These are phyloP conservation scores for Termitomyces sp. DNA, from an alignment of 768 basidiomycete genomes.

Conservation along the genomic window DNA sequence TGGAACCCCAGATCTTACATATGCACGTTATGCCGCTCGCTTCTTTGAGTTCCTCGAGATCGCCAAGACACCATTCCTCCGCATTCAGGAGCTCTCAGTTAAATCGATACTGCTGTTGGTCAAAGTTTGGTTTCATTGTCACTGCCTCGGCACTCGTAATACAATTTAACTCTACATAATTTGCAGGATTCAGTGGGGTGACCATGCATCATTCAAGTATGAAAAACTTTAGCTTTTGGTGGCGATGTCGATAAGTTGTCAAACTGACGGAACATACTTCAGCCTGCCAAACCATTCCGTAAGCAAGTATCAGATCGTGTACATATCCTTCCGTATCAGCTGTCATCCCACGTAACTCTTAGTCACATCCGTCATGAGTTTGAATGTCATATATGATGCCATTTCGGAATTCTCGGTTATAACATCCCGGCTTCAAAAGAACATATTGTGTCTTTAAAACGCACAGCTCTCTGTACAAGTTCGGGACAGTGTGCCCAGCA, in stretches of 20 bases:
- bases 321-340: no score
- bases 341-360: neutral
- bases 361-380: no score
- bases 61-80: neutral
- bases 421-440: no score
- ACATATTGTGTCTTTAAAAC: no score
- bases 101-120: neutral
- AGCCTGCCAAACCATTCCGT: no score
- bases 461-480: neutral
- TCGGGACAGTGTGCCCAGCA: neutral
- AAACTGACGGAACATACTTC: neutral
- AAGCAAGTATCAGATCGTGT: no score
- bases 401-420: no score
- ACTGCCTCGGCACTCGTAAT: neutral
- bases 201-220: neutral
- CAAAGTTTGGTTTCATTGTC: neutral
- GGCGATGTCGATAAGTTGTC: neutral
- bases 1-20: neutral
- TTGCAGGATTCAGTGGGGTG: neutral
- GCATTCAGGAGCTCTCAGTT: neutral
- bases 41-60: neutral
- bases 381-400: no score
- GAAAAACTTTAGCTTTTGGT: neutral
- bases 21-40: neutral
- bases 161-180: neutral